Percentiles rank a stretch among this genome's conserved stretches.
Evolutionary conservation across 345 rosid species (phyloP).

Genomic region (Leavenworthia alabamica): DNA sequence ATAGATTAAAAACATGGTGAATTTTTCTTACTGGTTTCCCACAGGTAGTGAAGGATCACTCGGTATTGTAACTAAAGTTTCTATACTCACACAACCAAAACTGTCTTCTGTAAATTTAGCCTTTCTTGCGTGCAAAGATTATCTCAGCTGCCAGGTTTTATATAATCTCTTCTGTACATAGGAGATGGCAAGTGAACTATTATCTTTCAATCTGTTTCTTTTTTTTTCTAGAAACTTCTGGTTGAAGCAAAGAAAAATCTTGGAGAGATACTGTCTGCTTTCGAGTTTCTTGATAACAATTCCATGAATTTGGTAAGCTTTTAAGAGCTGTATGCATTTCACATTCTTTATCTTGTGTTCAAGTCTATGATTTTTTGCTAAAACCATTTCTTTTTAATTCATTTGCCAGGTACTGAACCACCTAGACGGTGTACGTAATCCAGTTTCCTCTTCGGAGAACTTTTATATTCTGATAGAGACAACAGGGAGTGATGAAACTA

Average conservation of each 20-base stretch:
- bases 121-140: slow-evolving; percentile 81
- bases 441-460: slow-evolving; percentile 59
- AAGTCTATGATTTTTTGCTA: slow-evolving; percentile 6
- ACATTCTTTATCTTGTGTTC: not conserved
- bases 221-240: slow-evolving; percentile 60
- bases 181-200: not conserved
- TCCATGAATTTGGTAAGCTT: slow-evolving; percentile 67
- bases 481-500: slow-evolving; percentile 69
- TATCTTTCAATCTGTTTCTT: not conserved
- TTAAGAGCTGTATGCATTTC: slow-evolving; percentile 4
- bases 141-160: slow-evolving; percentile 77
- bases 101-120: slow-evolving; percentile 77
- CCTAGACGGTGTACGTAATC: slow-evolving; percentile 84
- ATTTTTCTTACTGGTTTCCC: not conserved
- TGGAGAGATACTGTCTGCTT: slow-evolving; percentile 90
- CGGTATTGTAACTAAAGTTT: slow-evolving; percentile 91
- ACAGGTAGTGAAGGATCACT: slow-evolving; percentile 94
- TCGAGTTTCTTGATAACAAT: slow-evolving; percentile 74
- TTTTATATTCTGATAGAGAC: slow-evolving; percentile 89
- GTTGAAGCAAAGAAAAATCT: slow-evolving; percentile 80
- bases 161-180: slow-evolving; percentile 5
- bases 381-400: not conserved
- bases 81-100: slow-evolving; percentile 79
- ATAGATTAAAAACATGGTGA: not conserved
- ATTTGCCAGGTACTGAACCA: slow-evolving; percentile 56